These are phyloP conservation scores for Poterioochromonas sp. DNA, from an alignment of 352 stramenopile genomes.

Conservation along the genomic window DNA sequence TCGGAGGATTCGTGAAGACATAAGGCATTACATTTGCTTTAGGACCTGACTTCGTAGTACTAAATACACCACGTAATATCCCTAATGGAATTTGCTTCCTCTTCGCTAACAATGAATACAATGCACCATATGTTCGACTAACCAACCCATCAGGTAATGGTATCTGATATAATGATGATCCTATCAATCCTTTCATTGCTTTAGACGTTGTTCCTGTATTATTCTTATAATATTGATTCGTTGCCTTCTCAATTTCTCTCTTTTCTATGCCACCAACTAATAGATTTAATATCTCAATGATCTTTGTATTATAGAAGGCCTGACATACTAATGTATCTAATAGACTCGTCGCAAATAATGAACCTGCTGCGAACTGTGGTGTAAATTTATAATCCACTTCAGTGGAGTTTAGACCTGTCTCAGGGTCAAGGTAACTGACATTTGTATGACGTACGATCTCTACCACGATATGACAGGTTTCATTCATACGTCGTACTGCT, in stretches of 20 bases:
- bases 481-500: slow-evolving; percentile 6
- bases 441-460: slow-evolving; percentile 33
- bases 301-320: slow-evolving; percentile 32
- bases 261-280: neutral
- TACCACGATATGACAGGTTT: neutral
- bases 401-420: neutral
- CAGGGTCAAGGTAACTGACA: slow-evolving; percentile 23
- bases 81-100: slow-evolving; percentile 22
- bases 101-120: neutral
- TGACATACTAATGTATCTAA: slow-evolving; percentile 16
- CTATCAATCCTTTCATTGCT: neutral
- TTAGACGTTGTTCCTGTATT: neutral
- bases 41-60: neutral
- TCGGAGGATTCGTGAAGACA: slow-evolving; percentile 19
- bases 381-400: slow-evolving; percentile 29
- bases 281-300: slow-evolving; percentile 10
- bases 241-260: neutral
- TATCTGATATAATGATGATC: slow-evolving; percentile 29
- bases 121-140: slow-evolving; percentile 3
- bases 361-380: slow-evolving; percentile 19
- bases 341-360: slow-evolving; percentile 16
- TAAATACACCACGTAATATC: slow-evolving; percentile 11
- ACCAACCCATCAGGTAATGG: slow-evolving; percentile 6
- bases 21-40: neutral
- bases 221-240: neutral